Base-by-base conservation (phyloP, 1,284 basidiomycete species). In the Meira miltonrushii region DNA sequence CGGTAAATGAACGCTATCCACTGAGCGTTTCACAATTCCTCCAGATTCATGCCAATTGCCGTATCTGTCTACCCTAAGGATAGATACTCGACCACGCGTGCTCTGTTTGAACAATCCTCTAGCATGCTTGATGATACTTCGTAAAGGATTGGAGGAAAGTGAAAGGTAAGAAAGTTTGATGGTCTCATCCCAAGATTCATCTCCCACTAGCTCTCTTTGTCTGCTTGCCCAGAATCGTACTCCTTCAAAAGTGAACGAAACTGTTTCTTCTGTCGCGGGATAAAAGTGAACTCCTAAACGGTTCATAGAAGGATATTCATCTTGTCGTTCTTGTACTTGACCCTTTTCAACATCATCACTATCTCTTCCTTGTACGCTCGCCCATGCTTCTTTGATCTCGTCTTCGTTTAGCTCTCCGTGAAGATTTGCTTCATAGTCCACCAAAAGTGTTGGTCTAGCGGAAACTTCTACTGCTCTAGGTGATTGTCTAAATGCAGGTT, bases 1-100 rank as follows among this genome's bases (percentile, higher is more conserved):
- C 7, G 81, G 80, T 8, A 85, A 76, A 46, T 85, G 81, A 57
- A 85, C 82, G 2, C 83, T 84, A 52, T 79, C 47, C 13, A n/a
- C 19, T 13, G 15, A 17, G 1, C 60, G 49, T 23, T 55, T 54
- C 11, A 58, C 9, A 33, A 53, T 60, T 19, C 37, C 40, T 8
- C 25, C 28, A 23, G 33, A 33, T 17, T 21, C 10, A 17, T 11
- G 11, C 58, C 60, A 62, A 19, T 56, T n/a, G 5, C 28, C 39
- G 46, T 60, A 62, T 10, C 48, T 19, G 41, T 60, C 60, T 13
- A 54, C 15, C 3, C n/a, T 13, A 21, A 21, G 47, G 39, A 55
- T 33, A 12, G 17, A 3, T 7, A 58, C 46, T 13, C 44, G 39
- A 37, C 60, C 60, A 17, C 48, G 51, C 12, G 54, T 39, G 19